Percentiles rank a stretch among this genome's conserved stretches.
Evolutionary conservation across 2,329 filamentous ascomycete genomes (phyloP).

Genomic region (Magnaporthales sp.): DNA sequence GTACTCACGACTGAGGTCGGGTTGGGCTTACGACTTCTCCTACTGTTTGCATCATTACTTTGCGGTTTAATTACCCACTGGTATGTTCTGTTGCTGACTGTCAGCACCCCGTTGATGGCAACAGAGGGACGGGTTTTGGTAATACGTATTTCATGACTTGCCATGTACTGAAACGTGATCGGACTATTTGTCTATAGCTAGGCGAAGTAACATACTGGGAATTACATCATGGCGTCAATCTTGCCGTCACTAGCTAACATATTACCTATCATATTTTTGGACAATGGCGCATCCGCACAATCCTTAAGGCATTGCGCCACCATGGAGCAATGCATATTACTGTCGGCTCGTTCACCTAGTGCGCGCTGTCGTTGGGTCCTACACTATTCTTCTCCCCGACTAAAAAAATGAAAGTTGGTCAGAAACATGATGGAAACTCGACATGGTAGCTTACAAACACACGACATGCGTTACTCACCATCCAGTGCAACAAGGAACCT

Average conservation of each 20-base stretch:
- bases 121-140: not conserved
- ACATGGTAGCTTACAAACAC: not conserved
- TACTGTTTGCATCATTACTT: not conserved
- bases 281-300: not conserved
- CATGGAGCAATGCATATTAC: not conserved
- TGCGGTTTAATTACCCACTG: not conserved
- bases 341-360: not conserved
- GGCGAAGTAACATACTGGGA: not conserved
- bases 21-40: conserved; percentile 1
- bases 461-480: conserved; percentile 42
- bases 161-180: not conserved
- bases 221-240: not conserved
- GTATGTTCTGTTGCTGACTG: not conserved
- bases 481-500: conserved; percentile 76
- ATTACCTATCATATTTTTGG: not conserved
- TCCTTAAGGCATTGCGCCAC: not conserved
- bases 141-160: not conserved
- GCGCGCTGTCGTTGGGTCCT: conserved; percentile 30
- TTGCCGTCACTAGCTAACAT: not conserved
- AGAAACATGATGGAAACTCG: not conserved
- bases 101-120: not conserved
- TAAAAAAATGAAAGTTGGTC: conserved; percentile 21
- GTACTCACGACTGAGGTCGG: not conserved
- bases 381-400: conserved; percentile 49
- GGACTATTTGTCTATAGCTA: not conserved